Evolutionary conservation across 495 filamentous ascomycete species (phyloP), one percentile per base, ranked within the genome.

Genomic region (Aspergillus coremiiformis): DNA sequence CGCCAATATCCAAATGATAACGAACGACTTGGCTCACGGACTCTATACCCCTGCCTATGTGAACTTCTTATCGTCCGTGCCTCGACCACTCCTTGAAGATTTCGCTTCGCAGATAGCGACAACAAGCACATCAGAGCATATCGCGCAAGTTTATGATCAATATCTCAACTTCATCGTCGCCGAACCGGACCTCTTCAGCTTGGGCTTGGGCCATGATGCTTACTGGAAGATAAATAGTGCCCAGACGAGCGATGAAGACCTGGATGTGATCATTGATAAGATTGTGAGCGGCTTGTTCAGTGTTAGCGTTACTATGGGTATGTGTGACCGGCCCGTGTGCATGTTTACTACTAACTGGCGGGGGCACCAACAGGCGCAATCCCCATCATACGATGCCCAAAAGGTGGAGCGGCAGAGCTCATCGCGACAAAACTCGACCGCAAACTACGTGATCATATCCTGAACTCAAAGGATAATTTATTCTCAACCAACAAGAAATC

Each of bases 161-260:
- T 96, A 97, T 53, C 78, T 99, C 33, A 99, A 99, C 64, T 99
- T 97, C 65, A 87, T 97, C 50, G 92, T 96, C 42, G 86, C 84
- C 14, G 94, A 99, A 68, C 92, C 93, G 1, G 93, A 97, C 66
- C 75, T 97, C 0, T 99, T 99, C 67, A 96, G 89, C 61, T 72
- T 99, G 41, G 89, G 89, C 2, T 82, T 97, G 71, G 80, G 81
- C 7, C 86, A 90, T 52, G 90, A 95, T 63, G 86, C 88, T 24
- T 99, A 97, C 67, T 91, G 89, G 82, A 89, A 89, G 26, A 76
- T 98, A 64, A 98, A 97, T 71, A 96, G 92, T 66, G 84, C 85
- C 9, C 83, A 89, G 59, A 92, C 90, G 19, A 90, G 83, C 53
- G 91, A 97, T 58, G 88, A 91, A 51, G 86, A 93, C 55, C 77